Percentiles rank a stretch among this genome's conserved stretches.
These are phyloP conservation scores for Vicia faba DNA, from an alignment of 306 rosid genomes.

Conservation along the genomic window DNA sequence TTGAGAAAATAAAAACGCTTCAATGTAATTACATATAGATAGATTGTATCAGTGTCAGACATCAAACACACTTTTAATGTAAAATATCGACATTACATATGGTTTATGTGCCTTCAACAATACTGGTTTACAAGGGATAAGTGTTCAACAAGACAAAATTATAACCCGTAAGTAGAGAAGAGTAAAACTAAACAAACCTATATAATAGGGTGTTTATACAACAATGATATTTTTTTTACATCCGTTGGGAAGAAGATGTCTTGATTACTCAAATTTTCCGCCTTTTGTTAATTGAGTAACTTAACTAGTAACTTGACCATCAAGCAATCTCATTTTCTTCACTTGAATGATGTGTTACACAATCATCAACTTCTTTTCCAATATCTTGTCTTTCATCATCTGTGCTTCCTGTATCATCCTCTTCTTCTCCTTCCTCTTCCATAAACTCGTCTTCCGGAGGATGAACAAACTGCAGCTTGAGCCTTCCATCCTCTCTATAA, in stretches of 20 bases:
- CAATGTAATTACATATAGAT: too few species aligned
- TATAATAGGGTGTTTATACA: slow-evolving; percentile 5
- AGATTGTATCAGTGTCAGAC: too few species aligned
- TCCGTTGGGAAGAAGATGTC: background rate
- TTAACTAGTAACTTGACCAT: slow-evolving; percentile 6
- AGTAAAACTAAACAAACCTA: background rate
- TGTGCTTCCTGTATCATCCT: background rate
- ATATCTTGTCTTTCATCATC: slow-evolving; percentile 31
- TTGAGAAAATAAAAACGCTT: too few species aligned
- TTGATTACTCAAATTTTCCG: background rate
- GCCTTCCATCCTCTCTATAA: slow-evolving; percentile 80
- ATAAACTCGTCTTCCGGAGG: slow-evolving; percentile 54
- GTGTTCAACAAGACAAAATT: background rate
- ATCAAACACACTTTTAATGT: too few species aligned
- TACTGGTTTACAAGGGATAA: slow-evolving; percentile 6
- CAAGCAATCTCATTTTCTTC: slow-evolving; percentile 34
- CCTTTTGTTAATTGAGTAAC: slow-evolving; percentile 23
- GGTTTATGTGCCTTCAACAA: background rate
- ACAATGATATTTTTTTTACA: background rate
- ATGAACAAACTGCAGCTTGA: slow-evolving; percentile 72
- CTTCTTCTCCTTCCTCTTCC: slow-evolving; percentile 36
- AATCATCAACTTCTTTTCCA: slow-evolving; percentile 27
- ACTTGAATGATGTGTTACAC: slow-evolving; percentile 28
- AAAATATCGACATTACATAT: too few species aligned
- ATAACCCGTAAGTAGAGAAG: background rate